Evolutionary conservation across 345 rosid species (phyloP).

Genomic region (Isatis tinctoria): DNA sequence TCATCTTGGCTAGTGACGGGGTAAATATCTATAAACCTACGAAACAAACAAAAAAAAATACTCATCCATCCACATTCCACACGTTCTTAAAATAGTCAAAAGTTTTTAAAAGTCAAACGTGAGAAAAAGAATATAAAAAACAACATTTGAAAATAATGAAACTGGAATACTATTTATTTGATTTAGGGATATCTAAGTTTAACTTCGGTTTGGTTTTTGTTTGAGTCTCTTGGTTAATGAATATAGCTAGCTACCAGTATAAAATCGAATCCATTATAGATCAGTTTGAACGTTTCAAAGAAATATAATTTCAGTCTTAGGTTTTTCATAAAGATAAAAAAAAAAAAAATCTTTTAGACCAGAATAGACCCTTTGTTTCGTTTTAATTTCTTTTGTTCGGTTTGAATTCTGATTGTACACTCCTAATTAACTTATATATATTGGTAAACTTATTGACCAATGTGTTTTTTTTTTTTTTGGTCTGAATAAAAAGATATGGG

Average conservation of each 20-base stretch:
- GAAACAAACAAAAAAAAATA: background rate
- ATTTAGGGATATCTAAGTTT: background rate
- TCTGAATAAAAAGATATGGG: constrained; percentile 66
- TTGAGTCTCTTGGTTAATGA: background rate
- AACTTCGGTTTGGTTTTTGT: background rate
- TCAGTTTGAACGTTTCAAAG: background rate
- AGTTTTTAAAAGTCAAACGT: background rate
- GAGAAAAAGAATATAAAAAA: background rate
- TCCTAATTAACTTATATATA: background rate
- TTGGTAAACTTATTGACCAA: background rate
- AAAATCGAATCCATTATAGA: background rate
- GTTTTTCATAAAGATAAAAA: background rate
- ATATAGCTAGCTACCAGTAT: background rate
- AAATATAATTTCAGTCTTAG: background rate
- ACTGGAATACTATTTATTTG: background rate
- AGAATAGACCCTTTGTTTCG: background rate
- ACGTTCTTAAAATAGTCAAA: background rate
- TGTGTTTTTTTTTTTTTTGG: background rate
- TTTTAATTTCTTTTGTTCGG: background rate
- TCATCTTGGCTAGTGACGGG: constrained; percentile 90
- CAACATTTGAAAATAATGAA: background rate
- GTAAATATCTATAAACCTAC: constrained; percentile 36
- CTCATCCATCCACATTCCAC: background rate
- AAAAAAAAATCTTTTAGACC: background rate
- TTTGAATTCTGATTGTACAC: background rate